Conservation (phyloP, 1,284 basidiomycete species). For the Moesziomyces sp. region DNA sequence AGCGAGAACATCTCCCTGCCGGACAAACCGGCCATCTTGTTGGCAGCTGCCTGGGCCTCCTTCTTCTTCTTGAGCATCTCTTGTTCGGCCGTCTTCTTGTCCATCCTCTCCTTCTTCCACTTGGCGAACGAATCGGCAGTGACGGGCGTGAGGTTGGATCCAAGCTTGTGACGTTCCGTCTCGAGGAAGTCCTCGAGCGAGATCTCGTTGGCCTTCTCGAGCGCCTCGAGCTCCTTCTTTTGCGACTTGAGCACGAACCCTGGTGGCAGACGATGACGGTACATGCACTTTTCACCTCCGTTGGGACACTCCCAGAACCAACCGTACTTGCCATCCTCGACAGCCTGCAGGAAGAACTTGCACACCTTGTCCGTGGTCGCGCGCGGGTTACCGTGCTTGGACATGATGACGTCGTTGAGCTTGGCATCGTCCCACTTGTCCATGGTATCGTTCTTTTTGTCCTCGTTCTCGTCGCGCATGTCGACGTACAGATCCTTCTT, state of each 20-base stretch:
- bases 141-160: slow-evolving; percentile 84
- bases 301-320: slow-evolving; percentile 81
- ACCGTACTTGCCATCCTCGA: slow-evolving; percentile 89
- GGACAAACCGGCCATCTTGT: slow-evolving; percentile 92
- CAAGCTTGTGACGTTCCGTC: slow-evolving; percentile 86
- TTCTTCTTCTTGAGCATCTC: slow-evolving; percentile 89
- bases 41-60: slow-evolving; percentile 82
- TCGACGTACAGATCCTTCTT: slow-evolving; percentile 98
- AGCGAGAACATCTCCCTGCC: slow-evolving; percentile 92
- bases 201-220: slow-evolving; percentile 84
- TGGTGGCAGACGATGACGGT: slow-evolving; percentile 92
- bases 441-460: slow-evolving; percentile 87
- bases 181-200: slow-evolving; percentile 97
- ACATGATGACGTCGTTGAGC: slow-evolving; percentile 83
- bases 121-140: slow-evolving; percentile 89
- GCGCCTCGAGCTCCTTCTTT: slow-evolving; percentile 73
- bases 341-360: slow-evolving; percentile 96
- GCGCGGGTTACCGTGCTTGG: slow-evolving; percentile 88
- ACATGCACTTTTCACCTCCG: slow-evolving; percentile 82
- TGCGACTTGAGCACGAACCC: slow-evolving; percentile 87
- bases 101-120: slow-evolving; percentile 80
- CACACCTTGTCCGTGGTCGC: slow-evolving; percentile 94
- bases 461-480: slow-evolving; percentile 73
- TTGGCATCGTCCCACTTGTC: slow-evolving; percentile 98
- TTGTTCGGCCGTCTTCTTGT: slow-evolving; percentile 82